Evolutionary conservation across 345 rosid species (phyloP), one percentile per base, ranked within the genome.

Genomic region (Pseudoturritis turrita): DNA sequence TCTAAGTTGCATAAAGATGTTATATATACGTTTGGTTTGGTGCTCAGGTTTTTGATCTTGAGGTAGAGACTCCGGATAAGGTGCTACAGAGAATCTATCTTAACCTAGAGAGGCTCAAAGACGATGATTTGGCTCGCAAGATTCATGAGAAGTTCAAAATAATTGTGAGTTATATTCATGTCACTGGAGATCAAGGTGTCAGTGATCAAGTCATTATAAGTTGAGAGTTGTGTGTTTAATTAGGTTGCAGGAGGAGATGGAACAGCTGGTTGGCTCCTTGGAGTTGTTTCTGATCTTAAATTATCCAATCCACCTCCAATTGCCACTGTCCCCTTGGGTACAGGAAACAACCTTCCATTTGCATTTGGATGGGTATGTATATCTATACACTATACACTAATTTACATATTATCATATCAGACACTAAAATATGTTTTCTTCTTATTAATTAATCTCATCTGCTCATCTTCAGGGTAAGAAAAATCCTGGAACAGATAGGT

Each of bases 221-320:
- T 31, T 14, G 21, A 54, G 29, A 55, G 17, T 41, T 54, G 23
- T 23, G 29, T 15, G 4, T 26, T 46, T 43, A 15, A 31, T 29
- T 37, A 73, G 77, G 77, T 73, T 63, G 77, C 77, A 55, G 97
- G 98, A 65, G 97, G 98, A 13, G 98, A 94, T 82, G 98, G 97
- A 66, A 94, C 98, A 4, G 98, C 97, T 62, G 86, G 95, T 29
- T 94, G 98, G 98, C 91, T 91, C 64, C 95, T 94, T 71, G 96
- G 95, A 65, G 90, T 88, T 76, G 89, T 94, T 45, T 85, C 84
- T 64, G 97, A 91, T 76, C 95, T 94, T 45, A 86, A 83, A 66
- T 73, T 94, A 66, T 73, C 91, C 25, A 86, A 84, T 75, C 88
- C 98, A 4, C 98, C 97, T 2, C 91, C 97, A 21, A 75, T 94